Percentiles rank a stretch among this genome's conserved stretches.
These are phyloP conservation scores for Chlamydomonas sphaeroides DNA, from an alignment of 139 green algal genomes.

Conservation along the genomic window DNA sequence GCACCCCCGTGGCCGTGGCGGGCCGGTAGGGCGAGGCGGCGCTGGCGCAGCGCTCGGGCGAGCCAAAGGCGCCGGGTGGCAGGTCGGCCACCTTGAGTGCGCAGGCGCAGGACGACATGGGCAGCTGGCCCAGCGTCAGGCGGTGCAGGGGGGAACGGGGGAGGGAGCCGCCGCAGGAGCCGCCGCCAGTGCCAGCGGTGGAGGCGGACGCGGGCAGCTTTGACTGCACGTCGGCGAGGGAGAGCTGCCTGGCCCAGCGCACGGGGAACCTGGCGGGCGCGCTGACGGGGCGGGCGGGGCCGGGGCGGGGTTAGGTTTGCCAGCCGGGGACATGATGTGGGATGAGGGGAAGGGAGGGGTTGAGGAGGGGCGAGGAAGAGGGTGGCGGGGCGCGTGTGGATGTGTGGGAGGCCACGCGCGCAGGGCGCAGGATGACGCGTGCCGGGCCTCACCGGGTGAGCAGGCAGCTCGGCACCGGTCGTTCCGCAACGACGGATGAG, in stretches of 20 bases:
- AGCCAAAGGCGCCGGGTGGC: not conserved
- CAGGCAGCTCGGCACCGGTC: conserved; percentile 13
- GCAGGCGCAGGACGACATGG: conserved; percentile 40
- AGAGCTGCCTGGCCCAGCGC: not conserved
- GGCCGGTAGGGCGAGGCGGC: not conserved
- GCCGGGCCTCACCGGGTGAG: conserved; percentile 1
- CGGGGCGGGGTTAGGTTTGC: no score
- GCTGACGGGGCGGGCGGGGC: conserved; percentile 4
- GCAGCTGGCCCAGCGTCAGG: conserved; percentile 6
- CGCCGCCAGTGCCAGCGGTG: not conserved
- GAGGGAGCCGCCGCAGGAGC: not conserved
- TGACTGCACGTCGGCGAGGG: conserved; percentile 1
- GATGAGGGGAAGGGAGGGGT: no score
- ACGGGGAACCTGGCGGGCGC: conserved; percentile 3
- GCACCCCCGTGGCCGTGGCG: not conserved
- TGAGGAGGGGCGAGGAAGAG: no score
- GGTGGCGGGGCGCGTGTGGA: not conserved
- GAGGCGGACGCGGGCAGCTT: not conserved
- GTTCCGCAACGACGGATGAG: conserved; percentile 1
- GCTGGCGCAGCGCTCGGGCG: conserved; percentile 1
- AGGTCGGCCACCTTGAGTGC: conserved; percentile 12
- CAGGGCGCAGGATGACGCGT: not conserved
- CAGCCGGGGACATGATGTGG: no score
- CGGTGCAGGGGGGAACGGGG: not conserved
- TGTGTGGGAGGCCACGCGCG: no score